Conservation (phyloP, 495 filamentous ascomycete species). For the Cercophora scortea region DNA sequence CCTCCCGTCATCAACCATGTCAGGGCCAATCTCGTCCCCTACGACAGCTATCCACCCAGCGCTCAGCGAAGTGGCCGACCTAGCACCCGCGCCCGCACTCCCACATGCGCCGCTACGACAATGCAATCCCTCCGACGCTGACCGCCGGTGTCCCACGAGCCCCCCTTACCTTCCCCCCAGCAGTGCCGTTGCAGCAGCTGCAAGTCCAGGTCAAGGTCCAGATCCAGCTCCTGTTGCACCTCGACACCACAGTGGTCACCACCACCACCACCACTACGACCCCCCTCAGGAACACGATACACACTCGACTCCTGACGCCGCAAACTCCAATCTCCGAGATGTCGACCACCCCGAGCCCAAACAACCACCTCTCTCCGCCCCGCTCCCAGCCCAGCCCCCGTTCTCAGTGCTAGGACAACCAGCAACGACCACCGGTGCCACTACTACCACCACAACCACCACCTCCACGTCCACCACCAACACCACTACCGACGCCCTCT, state of each 20-base stretch:
- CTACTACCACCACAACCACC: too few species aligned
- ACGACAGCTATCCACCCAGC: slow-evolving; percentile 33
- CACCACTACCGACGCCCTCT: too few species aligned
- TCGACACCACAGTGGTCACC: too few species aligned
- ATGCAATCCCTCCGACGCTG: slow-evolving; percentile 8
- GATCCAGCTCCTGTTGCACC: too few species aligned
- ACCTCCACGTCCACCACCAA: too few species aligned
- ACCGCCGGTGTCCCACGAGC: slow-evolving; percentile 1
- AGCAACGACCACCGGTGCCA: too few species aligned
- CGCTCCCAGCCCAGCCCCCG: neutral
- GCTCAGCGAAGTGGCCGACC: slow-evolving; percentile 20
- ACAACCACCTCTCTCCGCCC: neutral
- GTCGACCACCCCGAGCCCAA: neutral
- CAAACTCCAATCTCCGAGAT: slow-evolving; percentile 7
- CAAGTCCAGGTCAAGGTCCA: too few species aligned
- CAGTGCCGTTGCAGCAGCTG: too few species aligned
- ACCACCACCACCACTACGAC: neutral
- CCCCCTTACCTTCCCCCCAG: too few species aligned
- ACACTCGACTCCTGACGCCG: neutral
- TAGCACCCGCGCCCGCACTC: neutral
- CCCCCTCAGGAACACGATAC: neutral
- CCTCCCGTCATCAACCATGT: slow-evolving; percentile 14
- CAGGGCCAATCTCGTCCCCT: slow-evolving; percentile 28
- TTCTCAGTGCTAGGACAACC: neutral
- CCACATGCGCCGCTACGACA: neutral